A percentile compares a stretch with the other conserved stretches of the same genome.
These are phyloP conservation scores for Scedosporium apiospermum DNA, from an alignment of 2,329 filamentous ascomycete species.

Conservation along the genomic window DNA sequence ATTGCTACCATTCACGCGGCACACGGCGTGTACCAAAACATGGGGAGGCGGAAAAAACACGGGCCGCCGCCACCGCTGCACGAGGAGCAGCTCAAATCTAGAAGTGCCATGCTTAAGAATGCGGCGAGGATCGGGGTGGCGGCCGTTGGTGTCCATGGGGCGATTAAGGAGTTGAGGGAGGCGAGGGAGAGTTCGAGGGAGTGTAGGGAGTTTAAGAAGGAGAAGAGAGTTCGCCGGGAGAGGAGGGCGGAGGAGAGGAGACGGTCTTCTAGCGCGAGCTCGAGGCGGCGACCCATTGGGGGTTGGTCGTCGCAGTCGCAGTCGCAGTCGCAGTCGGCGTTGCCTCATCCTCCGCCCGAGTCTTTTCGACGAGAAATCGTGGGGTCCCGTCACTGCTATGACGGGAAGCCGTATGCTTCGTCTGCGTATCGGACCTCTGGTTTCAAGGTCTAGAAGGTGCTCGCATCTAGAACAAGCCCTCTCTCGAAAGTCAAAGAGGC, in stretches of 20 bases:
- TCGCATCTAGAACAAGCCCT: too few relatives aligned
- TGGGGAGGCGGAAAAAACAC: slow-evolving; percentile 44
- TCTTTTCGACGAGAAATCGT: background rate
- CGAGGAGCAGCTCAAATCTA: slow-evolving; percentile 21
- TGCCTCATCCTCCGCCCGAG: slow-evolving; percentile 16
- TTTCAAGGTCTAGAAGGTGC: too few relatives aligned
- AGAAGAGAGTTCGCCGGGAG: slow-evolving; percentile 40
- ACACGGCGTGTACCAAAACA: slow-evolving; percentile 47
- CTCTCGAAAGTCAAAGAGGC: too few relatives aligned
- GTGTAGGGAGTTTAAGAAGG: slow-evolving; percentile 36
- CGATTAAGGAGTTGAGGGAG: slow-evolving; percentile 46
- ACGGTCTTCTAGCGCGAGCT: background rate
- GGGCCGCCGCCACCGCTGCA: slow-evolving; percentile 40
- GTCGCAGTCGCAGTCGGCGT: slow-evolving; percentile 18
- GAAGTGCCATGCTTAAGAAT: slow-evolving; percentile 49
- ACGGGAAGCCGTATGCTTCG: too few relatives aligned
- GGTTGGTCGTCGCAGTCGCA: slow-evolving; percentile 30
- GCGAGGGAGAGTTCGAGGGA: slow-evolving; percentile 40
- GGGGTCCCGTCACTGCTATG: too few relatives aligned
- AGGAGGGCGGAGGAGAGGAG: slow-evolving; percentile 31
- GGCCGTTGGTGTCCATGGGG: slow-evolving; percentile 47
- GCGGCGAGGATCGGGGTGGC: slow-evolving; percentile 50
- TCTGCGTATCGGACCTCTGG: too few relatives aligned
- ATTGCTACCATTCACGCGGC: slow-evolving; percentile 53
- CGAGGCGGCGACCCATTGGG: slow-evolving; percentile 28